Evolutionary conservation across 331 rosid genomes (phyloP).

Genomic region (Dryas integrifolia): DNA sequence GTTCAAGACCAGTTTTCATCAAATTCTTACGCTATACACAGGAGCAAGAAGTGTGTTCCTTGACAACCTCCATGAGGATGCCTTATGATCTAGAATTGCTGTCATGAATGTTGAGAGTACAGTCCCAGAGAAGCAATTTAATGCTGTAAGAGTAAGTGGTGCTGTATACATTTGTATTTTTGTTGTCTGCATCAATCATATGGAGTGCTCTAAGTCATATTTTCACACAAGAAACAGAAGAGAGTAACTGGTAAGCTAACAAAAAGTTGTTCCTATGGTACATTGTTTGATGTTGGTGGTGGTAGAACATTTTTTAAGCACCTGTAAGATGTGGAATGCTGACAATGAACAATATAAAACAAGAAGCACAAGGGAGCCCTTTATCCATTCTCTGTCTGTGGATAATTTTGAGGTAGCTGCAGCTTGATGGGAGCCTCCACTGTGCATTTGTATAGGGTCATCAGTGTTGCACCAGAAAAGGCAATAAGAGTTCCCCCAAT

Average conservation of each 20-base stretch:
- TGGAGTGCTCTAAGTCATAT: too few relatives aligned
- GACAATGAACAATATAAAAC: constrained; percentile 7
- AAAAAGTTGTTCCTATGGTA: background rate
- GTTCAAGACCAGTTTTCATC: too few relatives aligned
- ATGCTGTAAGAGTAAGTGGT: constrained; percentile 26
- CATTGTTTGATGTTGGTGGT: background rate
- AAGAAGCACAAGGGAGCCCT: constrained; percentile 27
- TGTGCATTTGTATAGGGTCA: constrained; percentile 19
- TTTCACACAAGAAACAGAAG: too few relatives aligned
- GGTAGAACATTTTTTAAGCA: background rate
- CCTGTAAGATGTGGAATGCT: constrained; percentile 28
- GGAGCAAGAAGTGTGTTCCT: constrained; percentile 33
- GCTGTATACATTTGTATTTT: constrained; percentile 25
- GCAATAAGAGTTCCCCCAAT: constrained; percentile 25
- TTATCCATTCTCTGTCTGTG: constrained; percentile 13
- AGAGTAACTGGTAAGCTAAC: too few relatives aligned
- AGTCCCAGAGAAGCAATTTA: constrained; percentile 25
- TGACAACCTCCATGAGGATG: constrained; percentile 33
- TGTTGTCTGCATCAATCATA: background rate
- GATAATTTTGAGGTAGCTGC: constrained; percentile 1
- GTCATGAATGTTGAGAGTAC: constrained; percentile 21
- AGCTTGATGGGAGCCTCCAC: background rate
- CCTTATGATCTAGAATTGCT: constrained; percentile 26
- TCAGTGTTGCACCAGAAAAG: constrained; percentile 21
- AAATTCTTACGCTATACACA: constrained; percentile 16